phyloP scores from a whole-genome alignment of 371 early-diverging fungal genomes.

The Mortierella sp. region DNA sequence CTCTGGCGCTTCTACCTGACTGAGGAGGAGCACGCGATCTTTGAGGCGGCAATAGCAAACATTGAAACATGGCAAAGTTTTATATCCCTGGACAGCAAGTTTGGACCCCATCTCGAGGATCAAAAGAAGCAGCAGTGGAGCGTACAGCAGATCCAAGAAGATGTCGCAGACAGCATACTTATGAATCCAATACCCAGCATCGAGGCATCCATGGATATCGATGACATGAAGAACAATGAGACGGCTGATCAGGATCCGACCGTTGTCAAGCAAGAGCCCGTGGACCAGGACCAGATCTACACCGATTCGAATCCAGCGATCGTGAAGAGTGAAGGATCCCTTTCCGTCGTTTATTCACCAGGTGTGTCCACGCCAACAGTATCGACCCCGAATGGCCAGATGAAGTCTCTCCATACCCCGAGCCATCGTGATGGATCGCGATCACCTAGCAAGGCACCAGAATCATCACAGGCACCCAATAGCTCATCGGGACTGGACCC shows the following conservation, averaged over 20 bases:
- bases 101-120: slow-evolving; percentile 25
- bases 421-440: slow-evolving; percentile 17
- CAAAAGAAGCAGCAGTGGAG: slow-evolving; percentile 15
- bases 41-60: slow-evolving; percentile 57
- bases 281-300: slow-evolving; percentile 18
- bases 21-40: slow-evolving; percentile 54
- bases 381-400: slow-evolving; percentile 20
- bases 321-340: slow-evolving; percentile 37
- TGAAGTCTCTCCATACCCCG: slow-evolving; percentile 27
- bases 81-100: slow-evolving; percentile 54
- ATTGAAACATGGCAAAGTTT: slow-evolving; percentile 63
- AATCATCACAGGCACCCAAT: slow-evolving; percentile 10
- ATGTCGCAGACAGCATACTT: neutral
- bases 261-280: slow-evolving; percentile 25
- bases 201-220: slow-evolving; percentile 5
- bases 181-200: slow-evolving; percentile 2
- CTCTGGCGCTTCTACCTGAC: slow-evolving; percentile 54
- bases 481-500: slow-evolving; percentile 6
- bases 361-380: slow-evolving; percentile 20
- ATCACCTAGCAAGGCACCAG: slow-evolving; percentile 9
- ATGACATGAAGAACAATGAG: neutral
- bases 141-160: neutral
- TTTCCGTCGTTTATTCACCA: slow-evolving; percentile 18
- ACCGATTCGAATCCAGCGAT: slow-evolving; percentile 6
- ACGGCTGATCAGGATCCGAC: neutral